phyloP scores from a whole-genome alignment of 2,329 filamentous ascomycete species.

The Blastomyces silverae region DNA sequence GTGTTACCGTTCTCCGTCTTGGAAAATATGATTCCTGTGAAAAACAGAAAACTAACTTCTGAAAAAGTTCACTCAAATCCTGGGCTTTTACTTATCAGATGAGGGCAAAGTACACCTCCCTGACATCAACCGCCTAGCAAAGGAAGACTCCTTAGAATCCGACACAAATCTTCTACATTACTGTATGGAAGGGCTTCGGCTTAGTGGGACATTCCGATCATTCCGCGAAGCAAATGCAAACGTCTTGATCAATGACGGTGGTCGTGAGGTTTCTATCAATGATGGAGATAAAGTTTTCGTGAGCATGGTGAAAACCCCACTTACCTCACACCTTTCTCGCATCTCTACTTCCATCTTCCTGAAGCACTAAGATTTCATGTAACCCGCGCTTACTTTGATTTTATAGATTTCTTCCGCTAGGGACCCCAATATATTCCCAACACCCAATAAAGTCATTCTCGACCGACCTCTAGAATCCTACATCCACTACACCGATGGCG shows the following conservation, averaged over 20 bases:
- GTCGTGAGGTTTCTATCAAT: conserved; percentile 40
- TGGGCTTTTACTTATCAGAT: conserved; percentile 39
- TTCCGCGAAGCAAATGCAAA: conserved; percentile 37
- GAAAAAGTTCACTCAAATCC: conserved; percentile 50
- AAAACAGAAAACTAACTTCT: conserved; percentile 47
- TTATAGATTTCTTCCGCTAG: conserved; percentile 30
- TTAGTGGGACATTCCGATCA: conserved; percentile 53
- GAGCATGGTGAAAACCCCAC: conserved; percentile 46
- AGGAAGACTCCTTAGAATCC: conserved; percentile 32
- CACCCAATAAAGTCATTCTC: conserved; percentile 41
- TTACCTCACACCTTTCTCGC: conserved; percentile 26
- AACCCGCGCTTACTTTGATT: conserved; percentile 53
- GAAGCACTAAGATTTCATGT: conserved; percentile 43
- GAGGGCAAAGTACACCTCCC: conserved; percentile 41
- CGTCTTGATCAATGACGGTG: conserved; percentile 32
- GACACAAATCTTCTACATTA: conserved; percentile 24
- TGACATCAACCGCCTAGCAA: conserved; percentile 38
- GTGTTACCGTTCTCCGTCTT: conserved; percentile 48
- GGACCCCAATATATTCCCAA: conserved; percentile 35
- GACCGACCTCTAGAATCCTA: conserved; percentile 39
- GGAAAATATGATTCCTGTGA: conserved; percentile 37
- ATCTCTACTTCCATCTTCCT: conserved; percentile 51
- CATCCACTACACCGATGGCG: conserved; percentile 43
- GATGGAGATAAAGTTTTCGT: conserved; percentile 45
- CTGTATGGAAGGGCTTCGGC: conserved; percentile 26